Percentiles rank a stretch among this genome's conserved stretches.
These are phyloP conservation scores for Paragyromitra xinjiangensis DNA, from an alignment of 495 filamentous ascomycete species.

Conservation along the genomic window DNA sequence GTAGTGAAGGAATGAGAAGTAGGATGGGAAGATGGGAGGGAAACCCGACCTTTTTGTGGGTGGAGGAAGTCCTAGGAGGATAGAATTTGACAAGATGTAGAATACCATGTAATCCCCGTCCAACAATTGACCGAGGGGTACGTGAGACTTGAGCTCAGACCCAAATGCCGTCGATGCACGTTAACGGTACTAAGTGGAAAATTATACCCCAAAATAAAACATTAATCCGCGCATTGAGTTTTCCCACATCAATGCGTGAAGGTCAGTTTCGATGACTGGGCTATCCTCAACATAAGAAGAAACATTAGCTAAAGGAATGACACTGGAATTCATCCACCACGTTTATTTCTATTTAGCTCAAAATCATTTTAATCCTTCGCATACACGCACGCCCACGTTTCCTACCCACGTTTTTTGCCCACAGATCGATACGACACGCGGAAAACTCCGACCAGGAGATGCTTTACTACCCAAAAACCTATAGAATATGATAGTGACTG, in stretches of 20 bases:
- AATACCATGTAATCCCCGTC: neutral
- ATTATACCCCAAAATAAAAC: neutral
- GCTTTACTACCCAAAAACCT: neutral
- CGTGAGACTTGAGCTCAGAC: constrained; percentile 1
- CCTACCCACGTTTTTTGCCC: neutral
- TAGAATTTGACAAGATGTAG: neutral
- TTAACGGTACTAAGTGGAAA: neutral
- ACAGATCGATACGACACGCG: neutral
- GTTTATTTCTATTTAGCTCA: neutral
- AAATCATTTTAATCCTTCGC: neutral
- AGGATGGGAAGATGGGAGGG: neutral
- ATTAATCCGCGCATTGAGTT: too few relatives aligned
- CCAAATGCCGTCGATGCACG: neutral
- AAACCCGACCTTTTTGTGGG: neutral
- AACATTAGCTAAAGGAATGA: neutral
- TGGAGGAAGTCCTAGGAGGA: neutral
- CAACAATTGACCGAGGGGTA: neutral
- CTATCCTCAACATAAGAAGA: too few relatives aligned
- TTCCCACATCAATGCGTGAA: too few relatives aligned
- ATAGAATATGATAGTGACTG: neutral
- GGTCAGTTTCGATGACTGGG: neutral
- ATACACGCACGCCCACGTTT: neutral
- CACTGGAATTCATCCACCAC: neutral
- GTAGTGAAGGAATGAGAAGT: neutral
- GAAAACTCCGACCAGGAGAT: neutral